Conservation (phyloP, 352 stramenopile species). For the Peronosclerospora sorghi region DNA sequence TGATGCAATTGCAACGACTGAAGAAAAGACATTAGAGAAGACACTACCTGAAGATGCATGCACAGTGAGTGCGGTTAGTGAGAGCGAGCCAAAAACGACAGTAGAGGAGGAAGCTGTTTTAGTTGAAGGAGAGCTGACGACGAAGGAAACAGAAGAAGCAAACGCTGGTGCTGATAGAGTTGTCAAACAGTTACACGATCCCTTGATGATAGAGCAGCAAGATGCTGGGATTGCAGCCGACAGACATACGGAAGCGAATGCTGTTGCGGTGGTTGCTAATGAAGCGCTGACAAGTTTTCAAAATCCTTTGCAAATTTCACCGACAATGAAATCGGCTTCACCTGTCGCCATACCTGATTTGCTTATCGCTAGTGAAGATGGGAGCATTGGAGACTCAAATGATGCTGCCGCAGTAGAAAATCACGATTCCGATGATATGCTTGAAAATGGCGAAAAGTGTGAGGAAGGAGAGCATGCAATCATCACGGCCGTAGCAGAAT, state of each 20-base stretch:
- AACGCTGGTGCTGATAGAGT: background rate
- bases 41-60: background rate
- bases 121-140: background rate
- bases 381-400: background rate
- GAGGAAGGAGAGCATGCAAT: conserved; percentile 28
- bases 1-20: background rate
- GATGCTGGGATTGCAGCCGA: background rate
- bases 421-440: conserved; percentile 8
- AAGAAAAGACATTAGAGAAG: conserved; percentile 4
- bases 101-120: background rate
- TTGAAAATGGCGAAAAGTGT: conserved; percentile 7
- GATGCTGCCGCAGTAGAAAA: conserved; percentile 1
- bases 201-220: background rate
- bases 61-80: conserved; percentile 1
- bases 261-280: conserved; percentile 3
- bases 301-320: conserved; percentile 9
- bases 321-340: conserved; percentile 22
- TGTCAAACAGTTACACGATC: conserved; percentile 2
- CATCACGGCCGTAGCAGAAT: conserved; percentile 33
- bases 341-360: conserved; percentile 18
- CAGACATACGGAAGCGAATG: background rate
- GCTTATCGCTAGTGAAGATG: conserved; percentile 4
- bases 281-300: conserved; percentile 16
- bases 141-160: background rate
- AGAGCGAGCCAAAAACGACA: conserved; percentile 1